These are phyloP conservation scores for Epichloe sibirici DNA, from an alignment of 2,329 filamentous ascomycete genomes.

Conservation along the genomic window DNA sequence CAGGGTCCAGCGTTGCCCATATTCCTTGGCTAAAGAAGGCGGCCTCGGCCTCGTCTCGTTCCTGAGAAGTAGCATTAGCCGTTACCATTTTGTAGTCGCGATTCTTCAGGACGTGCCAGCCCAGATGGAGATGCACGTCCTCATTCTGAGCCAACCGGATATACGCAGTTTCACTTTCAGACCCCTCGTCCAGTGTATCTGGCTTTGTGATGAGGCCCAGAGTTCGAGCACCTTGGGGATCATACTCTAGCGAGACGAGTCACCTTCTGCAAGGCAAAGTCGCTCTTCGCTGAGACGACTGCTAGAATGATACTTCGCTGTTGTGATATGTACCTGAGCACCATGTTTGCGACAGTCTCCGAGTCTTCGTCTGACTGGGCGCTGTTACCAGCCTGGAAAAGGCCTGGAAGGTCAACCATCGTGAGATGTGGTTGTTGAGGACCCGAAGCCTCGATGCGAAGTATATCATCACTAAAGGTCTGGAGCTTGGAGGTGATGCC, in stretches of 20 bases:
- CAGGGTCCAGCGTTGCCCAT: conserved; percentile 24
- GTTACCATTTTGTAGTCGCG: conserved; percentile 22
- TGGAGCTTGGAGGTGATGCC: conserved; percentile 25
- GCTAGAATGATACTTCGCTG: conserved; percentile 47
- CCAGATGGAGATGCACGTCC: conserved; percentile 34
- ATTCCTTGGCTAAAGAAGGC: conserved; percentile 30
- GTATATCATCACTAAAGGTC: conserved; percentile 32
- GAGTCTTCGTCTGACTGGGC: conserved; percentile 31
- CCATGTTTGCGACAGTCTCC: conserved; percentile 31
- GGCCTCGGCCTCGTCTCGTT: conserved; percentile 27
- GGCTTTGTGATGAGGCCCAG: conserved; percentile 47
- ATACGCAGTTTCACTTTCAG: conserved; percentile 27
- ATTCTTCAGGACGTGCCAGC: conserved; percentile 42
- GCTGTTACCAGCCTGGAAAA: conserved; percentile 35
- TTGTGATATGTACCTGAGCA: conserved; percentile 44
- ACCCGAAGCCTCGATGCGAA: conserved; percentile 35
- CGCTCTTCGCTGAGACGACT: conserved; percentile 40
- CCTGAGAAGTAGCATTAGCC: conserved; percentile 13
- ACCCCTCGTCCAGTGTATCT: conserved; percentile 23
- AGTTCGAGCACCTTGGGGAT: conserved; percentile 26
- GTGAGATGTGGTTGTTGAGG: conserved; percentile 40
- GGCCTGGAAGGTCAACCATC: conserved; percentile 45
- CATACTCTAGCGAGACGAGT: conserved; percentile 27
- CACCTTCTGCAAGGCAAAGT: conserved; percentile 46
- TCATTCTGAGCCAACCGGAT: conserved; percentile 31